Evolutionary conservation across 192 early-diverging fungal genomes (phyloP).

Genomic region (Jimgerdemannia lactiflua): DNA sequence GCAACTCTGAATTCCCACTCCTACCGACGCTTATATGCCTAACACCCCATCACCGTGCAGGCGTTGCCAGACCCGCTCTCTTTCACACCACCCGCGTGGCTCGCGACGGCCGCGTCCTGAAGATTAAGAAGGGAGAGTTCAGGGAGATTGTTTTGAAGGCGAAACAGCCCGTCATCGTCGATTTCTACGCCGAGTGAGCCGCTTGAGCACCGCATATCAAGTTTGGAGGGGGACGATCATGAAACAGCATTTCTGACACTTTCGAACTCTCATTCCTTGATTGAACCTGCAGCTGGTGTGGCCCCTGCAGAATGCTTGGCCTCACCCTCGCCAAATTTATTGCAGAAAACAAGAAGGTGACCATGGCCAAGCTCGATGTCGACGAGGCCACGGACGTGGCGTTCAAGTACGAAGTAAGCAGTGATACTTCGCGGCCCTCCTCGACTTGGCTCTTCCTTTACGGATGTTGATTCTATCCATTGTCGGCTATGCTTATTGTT

Average conservation of each 20-base stretch:
- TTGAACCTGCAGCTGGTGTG: slow-evolving; percentile 68
- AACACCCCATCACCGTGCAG: too few species aligned
- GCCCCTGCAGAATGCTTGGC: slow-evolving; percentile 75
- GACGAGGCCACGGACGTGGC: slow-evolving; percentile 65
- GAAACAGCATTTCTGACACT: too few species aligned
- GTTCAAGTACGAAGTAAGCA: slow-evolving; percentile 55
- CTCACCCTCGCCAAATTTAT: slow-evolving; percentile 68
- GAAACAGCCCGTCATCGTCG: slow-evolving; percentile 70
- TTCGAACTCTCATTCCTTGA: neutral
- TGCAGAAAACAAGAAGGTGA: slow-evolving; percentile 55
- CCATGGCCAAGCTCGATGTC: slow-evolving; percentile 75
- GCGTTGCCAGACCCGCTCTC: neutral
- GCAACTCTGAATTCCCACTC: too few species aligned
- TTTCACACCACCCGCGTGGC: neutral
- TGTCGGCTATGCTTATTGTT: too few species aligned
- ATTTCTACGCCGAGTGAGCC: slow-evolving; percentile 74
- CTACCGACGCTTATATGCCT: too few species aligned
- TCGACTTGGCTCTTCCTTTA: neutral
- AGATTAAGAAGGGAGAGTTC: neutral
- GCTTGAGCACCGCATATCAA: neutral
- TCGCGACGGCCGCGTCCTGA: neutral
- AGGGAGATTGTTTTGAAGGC: slow-evolving; percentile 45
- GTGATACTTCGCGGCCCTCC: neutral
- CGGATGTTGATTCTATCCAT: neutral
- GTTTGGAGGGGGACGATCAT: neutral